These are phyloP conservation scores for Penicillium concentricum DNA, from an alignment of 2,329 filamentous ascomycete species.

Conservation along the genomic window DNA sequence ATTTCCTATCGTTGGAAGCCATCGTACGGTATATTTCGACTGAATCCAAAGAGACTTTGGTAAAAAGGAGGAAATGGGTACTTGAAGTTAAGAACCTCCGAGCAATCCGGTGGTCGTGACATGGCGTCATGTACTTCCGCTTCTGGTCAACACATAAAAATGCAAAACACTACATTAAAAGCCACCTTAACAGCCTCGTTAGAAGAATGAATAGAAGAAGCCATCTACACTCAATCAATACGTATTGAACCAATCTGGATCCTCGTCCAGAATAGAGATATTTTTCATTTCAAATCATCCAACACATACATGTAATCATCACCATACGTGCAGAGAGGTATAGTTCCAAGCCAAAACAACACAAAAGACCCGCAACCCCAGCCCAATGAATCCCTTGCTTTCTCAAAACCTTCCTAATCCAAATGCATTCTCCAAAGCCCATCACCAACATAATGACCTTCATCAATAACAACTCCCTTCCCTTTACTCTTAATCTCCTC, in stretches of 20 bases:
- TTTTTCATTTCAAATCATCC: conserved; percentile 9
- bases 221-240: background rate
- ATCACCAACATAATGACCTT: conserved; percentile 90
- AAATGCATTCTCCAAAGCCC: conserved; percentile 78
- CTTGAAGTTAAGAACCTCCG: background rate
- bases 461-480: conserved; percentile 91
- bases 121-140: background rate
- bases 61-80: background rate
- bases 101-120: background rate
- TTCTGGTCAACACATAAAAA: background rate
- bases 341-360: background rate
- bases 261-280: background rate
- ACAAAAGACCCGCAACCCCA: background rate
- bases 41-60: background rate
- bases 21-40: background rate
- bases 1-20: background rate
- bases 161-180: background rate
- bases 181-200: background rate
- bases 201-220: background rate
- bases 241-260: background rate
- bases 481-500: conserved; percentile 91
- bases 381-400: background rate
- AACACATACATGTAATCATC: conserved; percentile 2
- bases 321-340: conserved; percentile 1
- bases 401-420: conserved; percentile 39